Conservation (phyloP, 192 early-diverging fungal genomes). For the Entomortierella parvispora region DNA sequence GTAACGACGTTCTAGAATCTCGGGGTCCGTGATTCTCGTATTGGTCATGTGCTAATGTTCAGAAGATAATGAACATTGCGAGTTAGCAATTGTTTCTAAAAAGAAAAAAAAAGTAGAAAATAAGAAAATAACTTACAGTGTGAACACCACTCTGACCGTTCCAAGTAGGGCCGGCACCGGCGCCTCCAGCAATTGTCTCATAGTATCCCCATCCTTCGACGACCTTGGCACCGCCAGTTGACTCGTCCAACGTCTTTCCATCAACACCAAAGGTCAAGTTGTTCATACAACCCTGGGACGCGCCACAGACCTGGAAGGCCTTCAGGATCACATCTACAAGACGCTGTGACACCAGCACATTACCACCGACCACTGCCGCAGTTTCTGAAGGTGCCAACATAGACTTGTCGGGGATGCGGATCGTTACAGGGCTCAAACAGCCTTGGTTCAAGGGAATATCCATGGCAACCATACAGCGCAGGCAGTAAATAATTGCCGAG, state of each 20-base stretch:
- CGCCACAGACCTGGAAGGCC: constrained; percentile 90
- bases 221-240: constrained; percentile 53
- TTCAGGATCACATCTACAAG: constrained; percentile 92
- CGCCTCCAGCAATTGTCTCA: constrained; percentile 91
- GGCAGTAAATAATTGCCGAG: constrained; percentile 97
- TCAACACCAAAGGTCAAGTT: constrained; percentile 95
- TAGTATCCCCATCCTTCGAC: constrained; percentile 94
- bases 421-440: constrained; percentile 84
- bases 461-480: constrained; percentile 87
- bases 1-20: constrained; percentile 92
- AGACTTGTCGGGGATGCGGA: constrained; percentile 83
- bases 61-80: too few relatives aligned
- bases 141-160: constrained; percentile 83
- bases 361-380: constrained; percentile 97
- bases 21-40: constrained; percentile 97
- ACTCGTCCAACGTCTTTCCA: constrained; percentile 63
- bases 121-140: constrained; percentile 50
- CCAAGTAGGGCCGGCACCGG: constrained; percentile 93
- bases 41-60: constrained; percentile 89
- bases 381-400: constrained; percentile 82
- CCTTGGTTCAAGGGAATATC: constrained; percentile 98
- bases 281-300: constrained; percentile 95
- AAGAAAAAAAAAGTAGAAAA: constrained; percentile 5
- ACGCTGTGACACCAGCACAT: constrained; percentile 94
- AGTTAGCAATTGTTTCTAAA: too few relatives aligned